Conservation (phyloP, 257 asterid genomes). For the Salvia miltiorrhiza region DNA sequence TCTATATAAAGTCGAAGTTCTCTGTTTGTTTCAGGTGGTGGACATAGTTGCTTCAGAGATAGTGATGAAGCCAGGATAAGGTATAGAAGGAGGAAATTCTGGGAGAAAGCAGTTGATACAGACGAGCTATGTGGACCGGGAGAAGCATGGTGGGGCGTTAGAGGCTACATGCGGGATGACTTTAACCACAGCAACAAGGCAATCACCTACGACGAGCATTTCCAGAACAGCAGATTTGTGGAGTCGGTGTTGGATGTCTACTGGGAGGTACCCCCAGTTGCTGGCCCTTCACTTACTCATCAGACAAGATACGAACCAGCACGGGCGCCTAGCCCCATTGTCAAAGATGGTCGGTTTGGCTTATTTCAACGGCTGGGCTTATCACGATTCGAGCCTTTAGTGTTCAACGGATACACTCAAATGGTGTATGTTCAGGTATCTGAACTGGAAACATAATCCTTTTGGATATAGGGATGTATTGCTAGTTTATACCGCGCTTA, state of each 20-base stretch:
- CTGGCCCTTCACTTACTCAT: conserved; percentile 96
- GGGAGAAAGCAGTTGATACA: conserved; percentile 85
- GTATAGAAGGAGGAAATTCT: conserved; percentile 67
- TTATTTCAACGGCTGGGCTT: conserved; percentile 68
- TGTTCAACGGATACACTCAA: conserved; percentile 96
- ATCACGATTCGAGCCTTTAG: conserved; percentile 58
- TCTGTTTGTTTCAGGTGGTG: conserved; percentile 62
- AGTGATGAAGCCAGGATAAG: conserved; percentile 92
- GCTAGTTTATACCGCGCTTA: not conserved
- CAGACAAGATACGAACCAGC: conserved; percentile 97
- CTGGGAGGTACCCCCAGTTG: conserved; percentile 98
- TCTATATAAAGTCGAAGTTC: not conserved
- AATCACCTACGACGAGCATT: conserved; percentile 60
- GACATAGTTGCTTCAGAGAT: conserved; percentile 92
- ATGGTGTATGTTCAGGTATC: conserved; percentile 94
- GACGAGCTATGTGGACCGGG: conserved; percentile 90
- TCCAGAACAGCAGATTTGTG: conserved; percentile 78
- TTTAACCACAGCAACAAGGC: conserved; percentile 87
- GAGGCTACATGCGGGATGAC: conserved; percentile 88
- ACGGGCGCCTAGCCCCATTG: conserved; percentile 66
- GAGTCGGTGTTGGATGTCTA: conserved; percentile 82
- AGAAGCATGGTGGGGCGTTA: conserved; percentile 99
- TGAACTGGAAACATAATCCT: conserved; percentile 40
- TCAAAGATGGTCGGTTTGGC: conserved; percentile 86
- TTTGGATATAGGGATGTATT: too few species aligned